A percentile compares a stretch with the other conserved stretches of the same genome.
phyloP scores from a whole-genome alignment of 2,329 filamentous ascomycete genomes.

The Exserohilum rostratum region DNA sequence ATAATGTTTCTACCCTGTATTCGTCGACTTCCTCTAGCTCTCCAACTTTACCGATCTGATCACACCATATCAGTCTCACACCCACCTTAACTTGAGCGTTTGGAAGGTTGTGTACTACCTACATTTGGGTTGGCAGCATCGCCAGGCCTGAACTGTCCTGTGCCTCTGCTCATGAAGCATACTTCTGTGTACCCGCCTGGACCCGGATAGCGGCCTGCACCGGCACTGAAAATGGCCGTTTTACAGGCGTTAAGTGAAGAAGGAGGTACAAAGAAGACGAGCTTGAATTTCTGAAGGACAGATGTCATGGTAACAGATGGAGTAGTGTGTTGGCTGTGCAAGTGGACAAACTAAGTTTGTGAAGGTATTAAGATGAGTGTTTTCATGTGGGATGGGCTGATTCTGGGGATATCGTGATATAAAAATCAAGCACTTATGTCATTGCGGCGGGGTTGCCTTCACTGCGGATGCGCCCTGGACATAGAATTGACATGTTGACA shows the following conservation, averaged over 20 bases:
- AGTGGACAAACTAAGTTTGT: background rate
- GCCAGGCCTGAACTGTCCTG: conserved; percentile 70
- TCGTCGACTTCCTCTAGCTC: conserved; percentile 66
- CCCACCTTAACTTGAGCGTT: background rate
- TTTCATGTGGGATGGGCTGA: background rate
- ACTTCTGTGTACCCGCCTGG: conserved; percentile 52
- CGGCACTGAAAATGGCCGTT: conserved; percentile 53
- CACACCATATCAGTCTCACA: background rate
- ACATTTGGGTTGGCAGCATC: conserved; percentile 64
- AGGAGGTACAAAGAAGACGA: conserved; percentile 54
- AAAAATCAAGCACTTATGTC: background rate
- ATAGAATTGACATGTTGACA: background rate
- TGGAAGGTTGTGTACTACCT: background rate
- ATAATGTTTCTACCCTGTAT: conserved; percentile 67
- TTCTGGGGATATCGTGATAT: background rate
- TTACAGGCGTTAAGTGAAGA: conserved; percentile 49
- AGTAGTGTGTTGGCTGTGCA: background rate
- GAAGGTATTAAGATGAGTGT: too few relatives aligned
- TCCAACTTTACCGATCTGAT: conserved; percentile 62
- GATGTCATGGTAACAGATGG: conserved; percentile 4
- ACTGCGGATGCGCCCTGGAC: background rate
- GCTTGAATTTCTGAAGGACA: conserved; percentile 45
- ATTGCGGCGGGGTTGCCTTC: background rate
- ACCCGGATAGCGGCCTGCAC: conserved; percentile 53
- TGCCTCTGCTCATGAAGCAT: conserved; percentile 57